Conservation (phyloP, 177 flowering plant genomes). For the Vitis hybrid region DNA sequence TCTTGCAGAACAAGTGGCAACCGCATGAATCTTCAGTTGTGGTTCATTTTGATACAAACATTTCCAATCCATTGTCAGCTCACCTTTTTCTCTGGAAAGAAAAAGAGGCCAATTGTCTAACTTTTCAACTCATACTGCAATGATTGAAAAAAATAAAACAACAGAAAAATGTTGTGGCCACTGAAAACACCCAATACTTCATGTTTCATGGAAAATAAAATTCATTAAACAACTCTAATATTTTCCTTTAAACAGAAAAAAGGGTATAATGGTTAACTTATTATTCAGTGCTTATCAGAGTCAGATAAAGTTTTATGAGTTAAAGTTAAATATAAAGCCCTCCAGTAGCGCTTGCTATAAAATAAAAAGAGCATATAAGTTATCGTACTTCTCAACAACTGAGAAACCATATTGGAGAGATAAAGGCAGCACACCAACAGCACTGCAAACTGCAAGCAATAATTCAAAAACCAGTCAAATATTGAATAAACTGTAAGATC, state of each 20-base stretch:
- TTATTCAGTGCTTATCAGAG: not conserved
- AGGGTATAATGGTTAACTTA: not conserved
- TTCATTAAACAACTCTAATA: not conserved
- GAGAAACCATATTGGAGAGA: conserved; percentile 96
- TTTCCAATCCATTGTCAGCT: not conserved
- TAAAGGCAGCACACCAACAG: conserved; percentile 92
- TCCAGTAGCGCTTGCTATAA: not conserved
- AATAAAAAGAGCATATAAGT: conserved; percentile 2
- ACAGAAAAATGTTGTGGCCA: not conserved
- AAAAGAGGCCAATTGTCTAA: not conserved
- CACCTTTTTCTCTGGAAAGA: not conserved
- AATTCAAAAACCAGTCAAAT: conserved; percentile 9
- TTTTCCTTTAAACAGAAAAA: not conserved
- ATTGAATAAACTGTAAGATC: conserved; percentile 4
- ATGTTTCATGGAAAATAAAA: not conserved
- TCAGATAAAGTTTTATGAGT: not conserved
- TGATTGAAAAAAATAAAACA: not conserved
- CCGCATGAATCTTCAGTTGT: not conserved
- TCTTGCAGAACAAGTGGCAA: not conserved
- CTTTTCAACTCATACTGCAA: not conserved
- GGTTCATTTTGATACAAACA: not conserved
- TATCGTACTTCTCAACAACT: conserved; percentile 76
- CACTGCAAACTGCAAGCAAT: conserved; percentile 86
- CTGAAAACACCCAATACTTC: not conserved
- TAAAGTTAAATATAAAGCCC: not conserved